phyloP scores from a whole-genome alignment of 1,284 basidiomycete species.

The Neolentinus lepideus region DNA sequence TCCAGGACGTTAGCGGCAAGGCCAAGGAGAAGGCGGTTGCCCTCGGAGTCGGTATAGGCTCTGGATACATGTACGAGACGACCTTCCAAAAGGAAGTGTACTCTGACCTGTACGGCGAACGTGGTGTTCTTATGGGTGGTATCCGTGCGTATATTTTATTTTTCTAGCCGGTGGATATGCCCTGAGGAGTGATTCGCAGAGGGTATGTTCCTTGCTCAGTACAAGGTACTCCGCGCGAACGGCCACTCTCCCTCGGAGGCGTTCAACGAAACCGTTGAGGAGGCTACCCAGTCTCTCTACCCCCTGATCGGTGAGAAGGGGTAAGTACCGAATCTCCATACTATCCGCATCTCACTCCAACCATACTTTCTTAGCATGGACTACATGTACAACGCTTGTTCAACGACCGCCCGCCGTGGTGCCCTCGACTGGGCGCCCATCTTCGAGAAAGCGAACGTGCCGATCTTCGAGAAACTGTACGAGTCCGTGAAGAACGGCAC shows the following conservation, averaged over 20 bases:
- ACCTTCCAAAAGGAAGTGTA: constrained; percentile 99
- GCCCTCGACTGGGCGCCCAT: constrained; percentile 99
- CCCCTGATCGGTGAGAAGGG: constrained; percentile 94
- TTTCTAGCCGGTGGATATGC: neutral
- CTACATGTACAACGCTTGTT: constrained; percentile 99
- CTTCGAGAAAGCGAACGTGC: constrained; percentile 91
- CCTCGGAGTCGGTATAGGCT: constrained; percentile 91
- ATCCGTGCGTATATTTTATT: constrained; percentile 60
- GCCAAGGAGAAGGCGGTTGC: constrained; percentile 97
- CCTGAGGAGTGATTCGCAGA: constrained; percentile 37
- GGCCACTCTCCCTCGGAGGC: constrained; percentile 97
- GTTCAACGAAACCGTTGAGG: constrained; percentile 99
- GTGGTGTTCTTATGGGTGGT: constrained; percentile 99
- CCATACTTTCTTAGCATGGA: constrained; percentile 68
- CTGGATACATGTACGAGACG: constrained; percentile 97
- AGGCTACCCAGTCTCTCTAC: constrained; percentile 98
- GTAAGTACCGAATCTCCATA: constrained; percentile 30
- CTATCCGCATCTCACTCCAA: neutral
- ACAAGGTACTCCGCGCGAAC: constrained; percentile 98
- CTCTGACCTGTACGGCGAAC: constrained; percentile 99
- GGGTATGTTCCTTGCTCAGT: constrained; percentile 99
- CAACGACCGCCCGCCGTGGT: constrained; percentile 97
- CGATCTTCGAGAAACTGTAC: constrained; percentile 94
- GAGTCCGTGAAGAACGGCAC: constrained; percentile 91
- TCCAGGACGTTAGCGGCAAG: constrained; percentile 94